These are phyloP conservation scores for Aristolochia contorta DNA, from an alignment of 164 flowering plant species.

Conservation along the genomic window DNA sequence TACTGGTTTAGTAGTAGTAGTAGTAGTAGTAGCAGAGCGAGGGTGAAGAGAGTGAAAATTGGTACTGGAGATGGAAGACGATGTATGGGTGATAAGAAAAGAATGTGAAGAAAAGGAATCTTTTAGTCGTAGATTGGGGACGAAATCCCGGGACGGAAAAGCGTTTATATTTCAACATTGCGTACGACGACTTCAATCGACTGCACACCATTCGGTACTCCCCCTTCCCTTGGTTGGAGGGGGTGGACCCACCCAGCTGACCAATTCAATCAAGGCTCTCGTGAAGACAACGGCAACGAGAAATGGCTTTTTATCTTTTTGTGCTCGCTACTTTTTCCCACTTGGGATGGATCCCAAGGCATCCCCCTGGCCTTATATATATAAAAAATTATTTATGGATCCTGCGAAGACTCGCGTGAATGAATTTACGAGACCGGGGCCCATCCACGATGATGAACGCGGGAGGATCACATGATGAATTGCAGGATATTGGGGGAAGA, in stretches of 20 bases:
- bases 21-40: background rate
- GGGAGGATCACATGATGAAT: too few relatives aligned
- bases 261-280: background rate
- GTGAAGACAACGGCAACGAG: background rate
- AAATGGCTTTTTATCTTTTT: background rate
- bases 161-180: background rate
- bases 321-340: too few relatives aligned
- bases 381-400: too few relatives aligned
- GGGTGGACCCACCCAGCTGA: too few relatives aligned
- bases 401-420: background rate
- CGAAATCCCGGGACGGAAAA: background rate
- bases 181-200: background rate
- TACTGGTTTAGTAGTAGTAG: too few relatives aligned
- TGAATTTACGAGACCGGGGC: background rate
- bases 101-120: background rate
- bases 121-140: conserved; percentile 1
- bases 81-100: background rate
- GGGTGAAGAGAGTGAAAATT: background rate
- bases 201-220: background rate
- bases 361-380: background rate
- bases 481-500: too few relatives aligned
- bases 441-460: too few relatives aligned
- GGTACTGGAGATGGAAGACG: background rate
- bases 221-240: too few relatives aligned
- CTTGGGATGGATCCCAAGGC: background rate